Conservation (phyloP, 2,329 filamentous ascomycete genomes). For the Lomentospora prolificans region DNA sequence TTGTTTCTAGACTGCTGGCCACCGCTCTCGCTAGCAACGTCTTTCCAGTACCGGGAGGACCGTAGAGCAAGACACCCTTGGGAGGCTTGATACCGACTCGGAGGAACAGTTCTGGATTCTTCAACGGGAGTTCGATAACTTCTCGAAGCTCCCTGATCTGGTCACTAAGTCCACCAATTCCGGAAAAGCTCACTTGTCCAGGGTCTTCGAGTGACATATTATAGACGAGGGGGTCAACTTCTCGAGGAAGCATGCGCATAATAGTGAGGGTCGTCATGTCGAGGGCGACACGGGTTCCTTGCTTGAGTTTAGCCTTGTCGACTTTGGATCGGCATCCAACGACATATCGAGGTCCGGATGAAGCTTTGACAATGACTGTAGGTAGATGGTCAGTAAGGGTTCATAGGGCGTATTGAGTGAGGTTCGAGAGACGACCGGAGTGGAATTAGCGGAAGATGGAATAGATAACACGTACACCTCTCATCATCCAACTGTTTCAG, state of each 20-base stretch:
- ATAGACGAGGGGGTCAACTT: slow-evolving; percentile 97
- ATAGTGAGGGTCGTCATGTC: slow-evolving; percentile 99
- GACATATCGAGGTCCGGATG: slow-evolving; percentile 92
- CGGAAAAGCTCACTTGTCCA: slow-evolving; percentile 93
- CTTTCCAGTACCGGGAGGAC: slow-evolving; percentile 94
- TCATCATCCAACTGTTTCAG: slow-evolving; percentile 98
- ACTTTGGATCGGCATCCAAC: slow-evolving; percentile 98
- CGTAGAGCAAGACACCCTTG: slow-evolving; percentile 93
- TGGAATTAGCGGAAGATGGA: neutral
- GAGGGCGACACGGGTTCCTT: slow-evolving; percentile 91
- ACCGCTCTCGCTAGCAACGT: slow-evolving; percentile 90
- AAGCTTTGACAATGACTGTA: slow-evolving; percentile 94
- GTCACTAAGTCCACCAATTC: slow-evolving; percentile 95
- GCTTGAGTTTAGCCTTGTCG: slow-evolving; percentile 93
- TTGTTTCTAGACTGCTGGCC: slow-evolving; percentile 92
- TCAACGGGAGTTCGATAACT: slow-evolving; percentile 94
- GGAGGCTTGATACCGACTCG: slow-evolving; percentile 97
- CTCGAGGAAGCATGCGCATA: slow-evolving; percentile 98
- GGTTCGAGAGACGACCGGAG: neutral
- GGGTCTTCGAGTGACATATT: slow-evolving; percentile 99
- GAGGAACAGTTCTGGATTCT: slow-evolving; percentile 96
- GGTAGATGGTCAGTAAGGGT: slow-evolving; percentile 8
- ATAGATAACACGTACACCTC: slow-evolving; percentile 60
- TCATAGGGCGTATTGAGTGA: neutral
- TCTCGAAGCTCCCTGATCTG: slow-evolving; percentile 96